Evolutionary conservation across 805 yeast genomes (phyloP), one percentile per base, ranked within the genome.

Genomic region (Metschnikowia kunwiensis): DNA sequence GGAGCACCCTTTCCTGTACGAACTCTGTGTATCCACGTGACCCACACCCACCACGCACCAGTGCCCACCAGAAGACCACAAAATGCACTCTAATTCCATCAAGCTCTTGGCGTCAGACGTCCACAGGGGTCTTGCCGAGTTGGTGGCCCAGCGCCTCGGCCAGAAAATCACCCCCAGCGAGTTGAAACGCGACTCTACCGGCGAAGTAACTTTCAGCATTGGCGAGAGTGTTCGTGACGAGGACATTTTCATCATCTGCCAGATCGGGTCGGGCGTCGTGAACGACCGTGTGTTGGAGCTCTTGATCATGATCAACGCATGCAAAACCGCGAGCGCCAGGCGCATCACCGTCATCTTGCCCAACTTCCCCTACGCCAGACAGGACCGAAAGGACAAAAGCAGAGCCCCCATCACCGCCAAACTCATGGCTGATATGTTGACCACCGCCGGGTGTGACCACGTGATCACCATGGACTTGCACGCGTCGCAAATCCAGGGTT

Each of bases 401-500:
- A 73, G 94, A 59, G 93, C 93, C 12, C 91, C 91, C 35, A 82
- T 85, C 47, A 83, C 93, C 11, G 93, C 93, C 29, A 85, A 85
- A 59, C 70, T 85, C 46, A 80, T 85, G 75, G 93, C 94, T 13
- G 84, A 85, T 53, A 73, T 85, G 78, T 62, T 85, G 37, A 79
- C 84, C 19, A 81, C 91, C 11, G 89, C 93, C 9, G 94, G 94
- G 3, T 85, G 91, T 60, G 80, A 82, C 54, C 94, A 85, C 60
- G 86, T 85, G 15, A 84, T 85, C 51, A 85, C 94, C 14, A 80
- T 85, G 89, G 94, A 85, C 56, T 62, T 85, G 47, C 94, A 85
- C 55, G 93, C 93, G n/a, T 79, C 89, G 15, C 94, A 85, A 57
- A 85, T 85, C 50, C 94, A 85, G 62, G 94, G 94, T 6, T 85